phyloP scores from a whole-genome alignment of 805 yeast species.

The Cyberlindnera galapagoensis region DNA sequence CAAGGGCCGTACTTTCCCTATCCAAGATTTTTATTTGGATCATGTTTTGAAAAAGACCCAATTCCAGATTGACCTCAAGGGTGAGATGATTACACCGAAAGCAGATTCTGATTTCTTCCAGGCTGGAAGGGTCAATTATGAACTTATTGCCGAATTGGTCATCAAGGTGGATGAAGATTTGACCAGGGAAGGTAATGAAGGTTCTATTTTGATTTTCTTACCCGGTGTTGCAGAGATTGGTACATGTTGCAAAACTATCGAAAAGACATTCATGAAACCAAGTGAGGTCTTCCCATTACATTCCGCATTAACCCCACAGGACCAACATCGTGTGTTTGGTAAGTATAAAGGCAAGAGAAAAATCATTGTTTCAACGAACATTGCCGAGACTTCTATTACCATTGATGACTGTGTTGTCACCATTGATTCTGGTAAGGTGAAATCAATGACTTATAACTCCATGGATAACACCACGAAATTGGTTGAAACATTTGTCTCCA shows the following conservation, averaged over 20 bases:
- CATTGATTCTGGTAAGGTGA: conserved; percentile 81
- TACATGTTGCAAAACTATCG: conserved; percentile 44
- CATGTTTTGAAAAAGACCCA: conserved; percentile 51
- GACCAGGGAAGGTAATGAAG: conserved; percentile 34
- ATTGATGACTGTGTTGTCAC: conserved; percentile 93
- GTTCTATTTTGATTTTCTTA: conserved; percentile 77
- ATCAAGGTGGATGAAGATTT: conserved; percentile 45
- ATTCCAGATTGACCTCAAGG: conserved; percentile 42
- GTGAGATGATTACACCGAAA: conserved; percentile 44
- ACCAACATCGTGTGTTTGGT: conserved; percentile 72
- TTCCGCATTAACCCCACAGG: conserved; percentile 77
- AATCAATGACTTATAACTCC: conserved; percentile 67
- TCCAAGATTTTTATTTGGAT: conserved; percentile 68
- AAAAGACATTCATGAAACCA: conserved; percentile 20
- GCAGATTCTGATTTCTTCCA: conserved; percentile 63
- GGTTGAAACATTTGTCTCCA: conserved; percentile 80
- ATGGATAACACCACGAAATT: conserved; percentile 61
- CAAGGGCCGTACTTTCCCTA: conserved; percentile 92
- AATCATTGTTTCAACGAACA: conserved; percentile 83
- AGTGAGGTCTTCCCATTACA: conserved; percentile 66
- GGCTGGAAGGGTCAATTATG: conserved; percentile 67
- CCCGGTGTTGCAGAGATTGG: conserved; percentile 91
- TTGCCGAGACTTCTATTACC: conserved; percentile 96
- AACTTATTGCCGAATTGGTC: conserved; percentile 56
- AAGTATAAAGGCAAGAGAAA: conserved; percentile 57